Evolutionary conservation across 768 basidiomycete genomes (phyloP).

Genomic region (Lactarius tabidus): DNA sequence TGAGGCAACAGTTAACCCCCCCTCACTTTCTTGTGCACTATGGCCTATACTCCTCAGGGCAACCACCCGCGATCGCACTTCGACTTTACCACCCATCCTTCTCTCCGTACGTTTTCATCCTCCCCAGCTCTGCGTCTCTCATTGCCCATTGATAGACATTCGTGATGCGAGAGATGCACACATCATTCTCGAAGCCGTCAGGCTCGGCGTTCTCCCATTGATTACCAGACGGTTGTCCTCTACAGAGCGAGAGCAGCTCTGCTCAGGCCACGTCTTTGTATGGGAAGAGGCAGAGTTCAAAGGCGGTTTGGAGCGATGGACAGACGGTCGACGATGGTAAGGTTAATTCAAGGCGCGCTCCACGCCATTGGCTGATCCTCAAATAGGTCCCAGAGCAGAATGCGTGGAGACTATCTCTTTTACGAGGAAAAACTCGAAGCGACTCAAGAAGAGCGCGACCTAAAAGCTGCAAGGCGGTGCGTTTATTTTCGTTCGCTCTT

Average conservation of each 20-base stretch:
- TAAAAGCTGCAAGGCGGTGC: slow-evolving; percentile 74
- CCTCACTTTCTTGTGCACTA: slow-evolving; percentile 2
- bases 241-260: slow-evolving; percentile 63
- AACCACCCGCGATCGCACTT: slow-evolving; percentile 16
- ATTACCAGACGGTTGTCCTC: slow-evolving; percentile 67
- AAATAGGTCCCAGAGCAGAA: slow-evolving; percentile 75
- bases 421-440: slow-evolving; percentile 83
- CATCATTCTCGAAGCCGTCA: slow-evolving; percentile 70
- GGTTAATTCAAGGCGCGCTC: slow-evolving; percentile 12
- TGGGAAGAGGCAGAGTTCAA: slow-evolving; percentile 83
- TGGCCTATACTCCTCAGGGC: slow-evolving; percentile 20
- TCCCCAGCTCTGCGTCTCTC: not conserved
- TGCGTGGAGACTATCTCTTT: slow-evolving; percentile 79
- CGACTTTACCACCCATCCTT: slow-evolving; percentile 22
- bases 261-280: slow-evolving; percentile 75
- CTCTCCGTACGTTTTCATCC: slow-evolving; percentile 17
- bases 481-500: slow-evolving; percentile 14
- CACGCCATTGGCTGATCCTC: slow-evolving; percentile 6
- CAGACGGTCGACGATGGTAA: slow-evolving; percentile 76
- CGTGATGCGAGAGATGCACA: slow-evolving; percentile 80
- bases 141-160: slow-evolving; percentile 45
- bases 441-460: slow-evolving; percentile 73
- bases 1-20: slow-evolving; percentile 4
- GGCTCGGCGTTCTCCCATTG: slow-evolving; percentile 63
- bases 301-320: slow-evolving; percentile 63